Base-by-base conservation (phyloP, 1,139 yeast genomes). In the Diutina scorzettiae region DNA sequence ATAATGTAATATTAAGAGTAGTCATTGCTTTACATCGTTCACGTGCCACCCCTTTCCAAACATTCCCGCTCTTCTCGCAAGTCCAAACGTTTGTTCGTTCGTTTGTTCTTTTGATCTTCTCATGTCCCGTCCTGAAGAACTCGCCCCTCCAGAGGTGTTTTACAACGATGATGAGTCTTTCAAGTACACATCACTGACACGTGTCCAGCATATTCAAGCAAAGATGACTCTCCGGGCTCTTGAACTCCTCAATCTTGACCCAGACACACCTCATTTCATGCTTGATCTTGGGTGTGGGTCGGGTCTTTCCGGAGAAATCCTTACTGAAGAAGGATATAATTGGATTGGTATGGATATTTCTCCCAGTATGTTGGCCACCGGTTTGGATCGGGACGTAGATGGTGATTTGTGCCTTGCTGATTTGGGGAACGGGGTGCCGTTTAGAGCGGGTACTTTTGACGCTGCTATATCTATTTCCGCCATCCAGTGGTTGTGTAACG, bases 321-420 rank as follows among this genome's bases (percentile, higher is more conserved):
- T 91, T 43, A 78, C 93, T 0, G 95, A 91, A 56, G 97, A 91
- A 59, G 95, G 95, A 4, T 95, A 86, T 56, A 68, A 79, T 46
- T 91, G 98, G 98, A 65, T 86, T 27, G 99, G 99, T 3, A 80
- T 91, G 89, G 99, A 91, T 61, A 91, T 91, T 44, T 78, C 97
- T 0, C 93, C 97, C 1, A 80, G 89, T 43, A 91, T 91, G 99
- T 70, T 91, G 53, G 96, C 96, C 2, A 84, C 94, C 2, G 98
- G 95, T 0, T 63, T 91, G 40, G 95, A 89, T 53, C 70, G 96
- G 55, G 95, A 82, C 37, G 81, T 86, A 17, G 96, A 85, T 46
- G 99, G 99, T 6, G 99, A 91, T 59, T 62, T 91, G 48, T 81
- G 93, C 57, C 65, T 89, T 45, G 81, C 86, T 34, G 99, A 91